A percentile compares a stretch with the other conserved stretches of the same genome.
Evolutionary conservation across 345 rosid genomes (phyloP).

Genomic region (Boechera retrofracta): DNA sequence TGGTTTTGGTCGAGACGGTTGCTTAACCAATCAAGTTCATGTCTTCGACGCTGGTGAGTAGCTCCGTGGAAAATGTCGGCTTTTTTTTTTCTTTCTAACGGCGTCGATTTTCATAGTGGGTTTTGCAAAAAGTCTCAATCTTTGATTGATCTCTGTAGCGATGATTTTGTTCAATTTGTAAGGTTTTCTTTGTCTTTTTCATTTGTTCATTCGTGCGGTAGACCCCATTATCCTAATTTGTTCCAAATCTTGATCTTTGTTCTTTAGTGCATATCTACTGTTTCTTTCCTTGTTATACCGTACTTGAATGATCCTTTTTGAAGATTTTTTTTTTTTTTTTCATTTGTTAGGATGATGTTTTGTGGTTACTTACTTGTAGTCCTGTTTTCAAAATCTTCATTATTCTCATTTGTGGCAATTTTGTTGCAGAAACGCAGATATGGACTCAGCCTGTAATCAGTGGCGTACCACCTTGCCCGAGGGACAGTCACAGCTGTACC

Average conservation of each 20-base stretch:
- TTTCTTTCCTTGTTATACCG: slow-evolving; percentile 6
- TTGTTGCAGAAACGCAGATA: slow-evolving; percentile 63
- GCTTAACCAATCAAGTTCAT: slow-evolving; percentile 93
- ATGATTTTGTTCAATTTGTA: neutral
- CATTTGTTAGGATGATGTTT: slow-evolving; percentile 13
- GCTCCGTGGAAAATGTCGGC: neutral
- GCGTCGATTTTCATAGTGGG: slow-evolving; percentile 24
- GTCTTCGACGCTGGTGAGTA: slow-evolving; percentile 83
- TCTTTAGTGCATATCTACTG: neutral
- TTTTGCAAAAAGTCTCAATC: slow-evolving; percentile 27
- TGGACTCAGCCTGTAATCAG: slow-evolving; percentile 78
- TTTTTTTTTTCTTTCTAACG: neutral
- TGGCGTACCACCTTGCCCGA: slow-evolving; percentile 75
- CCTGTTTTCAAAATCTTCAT: neutral
- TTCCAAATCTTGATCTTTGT: slow-evolving; percentile 18
- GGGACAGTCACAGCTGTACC: slow-evolving; percentile 95
- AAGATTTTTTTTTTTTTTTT: neutral
- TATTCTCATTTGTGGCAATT: slow-evolving; percentile 22
- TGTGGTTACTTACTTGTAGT: slow-evolving; percentile 5
- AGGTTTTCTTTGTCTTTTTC: neutral
- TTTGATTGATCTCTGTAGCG: slow-evolving; percentile 29
- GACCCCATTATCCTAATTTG: slow-evolving; percentile 33
- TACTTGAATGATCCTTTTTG: slow-evolving; percentile 2
- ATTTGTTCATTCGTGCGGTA: slow-evolving; percentile 30
- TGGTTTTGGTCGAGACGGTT: slow-evolving; percentile 78